These are phyloP conservation scores for Phytophthora citrophthora DNA, from an alignment of 352 stramenopile species.

Conservation along the genomic window DNA sequence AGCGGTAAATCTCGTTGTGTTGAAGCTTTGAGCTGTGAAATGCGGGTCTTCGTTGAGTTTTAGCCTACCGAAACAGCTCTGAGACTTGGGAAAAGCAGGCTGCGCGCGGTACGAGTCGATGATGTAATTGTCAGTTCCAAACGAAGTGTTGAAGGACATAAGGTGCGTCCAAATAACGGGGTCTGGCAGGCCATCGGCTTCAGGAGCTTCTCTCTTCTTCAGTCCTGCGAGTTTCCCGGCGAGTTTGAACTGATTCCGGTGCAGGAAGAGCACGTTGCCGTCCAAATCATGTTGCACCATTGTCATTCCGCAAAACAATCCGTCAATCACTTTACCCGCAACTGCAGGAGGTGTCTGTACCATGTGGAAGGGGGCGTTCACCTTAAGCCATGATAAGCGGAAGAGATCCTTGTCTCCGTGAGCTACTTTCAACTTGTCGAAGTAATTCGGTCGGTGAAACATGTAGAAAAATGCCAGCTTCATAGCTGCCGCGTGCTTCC, in stretches of 20 bases:
- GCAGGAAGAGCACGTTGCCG: slow-evolving; percentile 50
- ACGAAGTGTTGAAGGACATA: slow-evolving; percentile 58
- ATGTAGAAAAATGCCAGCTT: slow-evolving; percentile 46
- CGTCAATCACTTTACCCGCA: slow-evolving; percentile 38
- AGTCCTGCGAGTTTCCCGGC: slow-evolving; percentile 23
- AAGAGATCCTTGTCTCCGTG: slow-evolving; percentile 76
- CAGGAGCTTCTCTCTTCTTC: slow-evolving; percentile 21
- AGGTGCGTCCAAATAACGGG: slow-evolving; percentile 69
- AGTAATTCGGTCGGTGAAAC: slow-evolving; percentile 47
- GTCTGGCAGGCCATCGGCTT: slow-evolving; percentile 37
- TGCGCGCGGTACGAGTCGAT: slow-evolving; percentile 57
- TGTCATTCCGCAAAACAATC: slow-evolving; percentile 55
- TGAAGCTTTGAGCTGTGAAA: slow-evolving; percentile 35
- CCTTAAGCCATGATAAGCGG: slow-evolving; percentile 60
- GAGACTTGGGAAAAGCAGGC: slow-evolving; percentile 41
- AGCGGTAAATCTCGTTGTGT: slow-evolving; percentile 25
- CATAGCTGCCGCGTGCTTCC: slow-evolving; percentile 35
- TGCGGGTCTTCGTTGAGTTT: slow-evolving; percentile 28
- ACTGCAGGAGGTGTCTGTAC: slow-evolving; percentile 44
- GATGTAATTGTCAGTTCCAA: slow-evolving; percentile 40
- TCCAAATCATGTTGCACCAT: slow-evolving; percentile 51
- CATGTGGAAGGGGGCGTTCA: slow-evolving; percentile 55
- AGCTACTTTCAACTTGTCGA: slow-evolving; percentile 42
- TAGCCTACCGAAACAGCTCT: slow-evolving; percentile 63
- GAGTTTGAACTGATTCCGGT: slow-evolving; percentile 59